A percentile compares a stretch with the other conserved stretches of the same genome.
Conservation (phyloP, 192 early-diverging fungal species). For the Mortierella alpina region DNA sequence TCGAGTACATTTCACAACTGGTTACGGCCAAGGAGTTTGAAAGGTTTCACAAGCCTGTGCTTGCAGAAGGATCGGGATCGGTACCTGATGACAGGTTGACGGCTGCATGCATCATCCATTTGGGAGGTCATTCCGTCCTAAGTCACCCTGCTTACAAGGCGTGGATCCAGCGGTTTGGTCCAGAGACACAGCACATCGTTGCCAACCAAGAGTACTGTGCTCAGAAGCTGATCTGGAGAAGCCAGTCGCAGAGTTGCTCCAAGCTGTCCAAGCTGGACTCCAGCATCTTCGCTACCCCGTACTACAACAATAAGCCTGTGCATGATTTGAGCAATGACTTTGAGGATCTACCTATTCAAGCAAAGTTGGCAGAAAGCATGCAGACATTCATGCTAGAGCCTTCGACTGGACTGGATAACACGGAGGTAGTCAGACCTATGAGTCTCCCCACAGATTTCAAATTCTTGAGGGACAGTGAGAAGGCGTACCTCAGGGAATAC, state of each 20-base stretch:
- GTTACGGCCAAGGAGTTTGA: slow-evolving; percentile 56
- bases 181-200: slow-evolving; percentile 82
- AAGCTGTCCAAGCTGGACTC: slow-evolving; percentile 75
- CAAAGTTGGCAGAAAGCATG: slow-evolving; percentile 53
- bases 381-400: slow-evolving; percentile 73
- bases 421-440: slow-evolving; percentile 26
- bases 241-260: slow-evolving; percentile 70
- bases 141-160: slow-evolving; percentile 69
- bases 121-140: slow-evolving; percentile 71
- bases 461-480: background rate
- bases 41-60: slow-evolving; percentile 33
- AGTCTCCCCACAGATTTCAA: background rate
- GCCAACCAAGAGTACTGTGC: slow-evolving; percentile 71
- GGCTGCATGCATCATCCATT: slow-evolving; percentile 73
- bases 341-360: slow-evolving; percentile 16
- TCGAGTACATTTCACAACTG: slow-evolving; percentile 64
- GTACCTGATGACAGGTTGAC: slow-evolving; percentile 26
- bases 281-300: slow-evolving; percentile 78
- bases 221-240: slow-evolving; percentile 73
- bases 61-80: slow-evolving; percentile 9
- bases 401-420: slow-evolving; percentile 60
- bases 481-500: slow-evolving; percentile 52
- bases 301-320: slow-evolving; percentile 60
- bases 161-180: slow-evolving; percentile 82
- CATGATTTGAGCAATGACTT: slow-evolving; percentile 41